Evolutionary conservation across 2,329 filamentous ascomycete species (phyloP), one percentile per base, ranked within the genome.

Genomic region (Ambrosiella xylebori): DNA sequence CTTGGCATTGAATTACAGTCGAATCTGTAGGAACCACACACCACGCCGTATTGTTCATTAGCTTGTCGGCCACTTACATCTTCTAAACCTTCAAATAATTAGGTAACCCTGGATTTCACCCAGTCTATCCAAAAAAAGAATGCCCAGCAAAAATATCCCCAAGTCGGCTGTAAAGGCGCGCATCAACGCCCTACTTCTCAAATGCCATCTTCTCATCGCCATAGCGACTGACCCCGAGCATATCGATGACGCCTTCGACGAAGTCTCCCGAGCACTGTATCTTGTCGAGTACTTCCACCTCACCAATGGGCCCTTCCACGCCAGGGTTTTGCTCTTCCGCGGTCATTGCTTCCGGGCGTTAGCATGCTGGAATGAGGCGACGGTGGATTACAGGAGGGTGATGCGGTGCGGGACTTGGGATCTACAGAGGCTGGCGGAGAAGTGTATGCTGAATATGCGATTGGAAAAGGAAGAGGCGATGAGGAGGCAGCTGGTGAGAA

Each of bases 281-380:
- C 52, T 54, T 12, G 52, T 54, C 9, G 52, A 54, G 8, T 41
- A 41, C 13, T 54, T 54, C 38, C 37, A 41, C 17, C 19, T 54
- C 15, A 6, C 39, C 7, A 41, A 41, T 8, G 38, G 37, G n/a
- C 37, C 37, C 2, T 54, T 64, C 15, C 60, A 62, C 40, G 63
- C 64, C 1, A 62, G 63, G 27, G 63, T 61, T 1, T 59, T 65
- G 19, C 58, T 65, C 3, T 64, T 63, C 53, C 61, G 64, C 8
- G 65, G 64, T 11, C 64, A 66, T 55, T 63, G 62, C 47, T 62
- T 64, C 36, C 58, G 63, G n/a, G 58, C 56, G 13, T 56, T 65
- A 58, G 63, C 61, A 13, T 58, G 56, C 27, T 66, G 65, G 65
- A 51, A 50, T 39, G 59, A 61, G 2, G 64, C 65, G 2, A 59